Percentiles rank a stretch among this genome's conserved stretches.
Conservation (phyloP, 2,329 filamentous ascomycete genomes). For the Phyllosticta citribraziliensis region DNA sequence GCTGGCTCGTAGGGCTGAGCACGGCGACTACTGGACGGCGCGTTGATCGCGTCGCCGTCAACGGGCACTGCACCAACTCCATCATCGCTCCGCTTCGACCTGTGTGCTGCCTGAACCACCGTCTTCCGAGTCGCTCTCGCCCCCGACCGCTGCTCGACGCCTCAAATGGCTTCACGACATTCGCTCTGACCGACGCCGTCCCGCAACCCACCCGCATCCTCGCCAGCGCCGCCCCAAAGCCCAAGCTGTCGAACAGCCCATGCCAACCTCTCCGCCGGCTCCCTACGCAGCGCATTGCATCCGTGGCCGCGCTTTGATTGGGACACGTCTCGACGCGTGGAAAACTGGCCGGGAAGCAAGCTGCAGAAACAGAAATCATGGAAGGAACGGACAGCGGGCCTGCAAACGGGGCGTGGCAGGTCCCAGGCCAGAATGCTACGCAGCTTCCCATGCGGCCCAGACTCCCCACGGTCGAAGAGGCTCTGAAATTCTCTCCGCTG, state of each 20-base stretch:
- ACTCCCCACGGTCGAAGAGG: constrained; percentile 55
- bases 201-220: not conserved
- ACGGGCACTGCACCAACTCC: not conserved
- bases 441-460: constrained; percentile 23
- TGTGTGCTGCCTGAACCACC: not conserved
- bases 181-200: not conserved
- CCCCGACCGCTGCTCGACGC: not conserved
- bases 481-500: constrained; percentile 72
- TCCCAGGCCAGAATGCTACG: constrained; percentile 19
- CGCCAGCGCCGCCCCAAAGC: not conserved
- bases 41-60: not conserved
- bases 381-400: not conserved
- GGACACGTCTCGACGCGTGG: not conserved
- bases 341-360: not conserved
- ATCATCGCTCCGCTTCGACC: not conserved
- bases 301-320: not conserved
- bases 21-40: not conserved
- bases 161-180: not conserved
- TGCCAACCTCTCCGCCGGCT: not conserved
- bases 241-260: not conserved
- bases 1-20: not conserved
- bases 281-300: not conserved
- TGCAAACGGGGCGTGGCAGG: constrained; percentile 21
- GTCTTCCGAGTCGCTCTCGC: not conserved
- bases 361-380: not conserved